A percentile compares a stretch with the other conserved stretches of the same genome.
Conservation (phyloP, 768 basidiomycete species). For the Hemileccinum impolitum region DNA sequence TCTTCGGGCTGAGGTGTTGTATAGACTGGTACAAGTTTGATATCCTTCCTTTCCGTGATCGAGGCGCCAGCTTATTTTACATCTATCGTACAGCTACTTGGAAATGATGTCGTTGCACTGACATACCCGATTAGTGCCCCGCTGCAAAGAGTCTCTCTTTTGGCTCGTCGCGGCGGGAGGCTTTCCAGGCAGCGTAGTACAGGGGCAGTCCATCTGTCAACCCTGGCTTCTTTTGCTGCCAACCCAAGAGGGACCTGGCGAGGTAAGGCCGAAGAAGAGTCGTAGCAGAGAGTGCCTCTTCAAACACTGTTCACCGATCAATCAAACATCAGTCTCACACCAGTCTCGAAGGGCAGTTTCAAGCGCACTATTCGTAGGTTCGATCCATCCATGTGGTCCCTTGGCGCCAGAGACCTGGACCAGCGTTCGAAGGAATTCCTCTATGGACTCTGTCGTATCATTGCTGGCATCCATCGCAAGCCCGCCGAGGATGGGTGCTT, state of each 20-base stretch:
- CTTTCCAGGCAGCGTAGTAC: slow-evolving; percentile 28
- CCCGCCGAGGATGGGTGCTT: slow-evolving; percentile 27
- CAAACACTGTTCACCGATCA: slow-evolving; percentile 14
- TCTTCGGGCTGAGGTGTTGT: too few relatives aligned
- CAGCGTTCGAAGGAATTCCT: slow-evolving; percentile 26
- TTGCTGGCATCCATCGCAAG: slow-evolving; percentile 32
- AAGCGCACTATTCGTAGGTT: slow-evolving; percentile 24
- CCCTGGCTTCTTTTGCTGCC: slow-evolving; percentile 31
- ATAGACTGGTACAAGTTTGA: too few relatives aligned
- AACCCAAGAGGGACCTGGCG: slow-evolving; percentile 31
- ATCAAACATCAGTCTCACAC: neutral
- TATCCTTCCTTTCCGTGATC: neutral
- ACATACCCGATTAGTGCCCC: neutral
- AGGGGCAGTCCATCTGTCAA: slow-evolving; percentile 32
- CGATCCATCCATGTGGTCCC: slow-evolving; percentile 18
- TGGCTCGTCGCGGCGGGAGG: slow-evolving; percentile 6
- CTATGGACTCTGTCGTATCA: slow-evolving; percentile 26
- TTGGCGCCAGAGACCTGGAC: slow-evolving; percentile 27
- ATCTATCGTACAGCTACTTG: neutral
- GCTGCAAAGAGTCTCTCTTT: slow-evolving; percentile 5
- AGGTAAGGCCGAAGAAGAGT: slow-evolving; percentile 20
- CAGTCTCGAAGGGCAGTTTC: neutral
- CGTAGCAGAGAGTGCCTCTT: slow-evolving; percentile 22
- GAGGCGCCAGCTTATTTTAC: neutral
- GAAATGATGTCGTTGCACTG: neutral